A percentile compares a stretch with the other conserved stretches of the same genome.
These are phyloP conservation scores for Epichloe aotearoae DNA, from an alignment of 2,329 filamentous ascomycete species.

Conservation along the genomic window DNA sequence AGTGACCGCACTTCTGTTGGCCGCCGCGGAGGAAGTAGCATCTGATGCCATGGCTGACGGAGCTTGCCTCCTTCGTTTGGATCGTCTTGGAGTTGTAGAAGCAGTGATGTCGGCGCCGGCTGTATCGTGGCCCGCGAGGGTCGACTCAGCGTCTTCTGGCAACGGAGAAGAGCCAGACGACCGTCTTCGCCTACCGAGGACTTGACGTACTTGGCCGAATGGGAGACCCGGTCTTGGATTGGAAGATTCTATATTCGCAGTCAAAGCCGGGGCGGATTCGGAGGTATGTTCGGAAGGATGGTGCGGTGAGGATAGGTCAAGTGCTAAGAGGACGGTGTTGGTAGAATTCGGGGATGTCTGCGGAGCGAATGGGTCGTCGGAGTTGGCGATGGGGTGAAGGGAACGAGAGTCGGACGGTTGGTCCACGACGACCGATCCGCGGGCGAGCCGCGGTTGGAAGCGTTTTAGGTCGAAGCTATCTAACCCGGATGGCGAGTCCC, in stretches of 20 bases:
- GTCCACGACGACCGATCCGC: conserved; percentile 30
- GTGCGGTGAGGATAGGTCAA: conserved; percentile 14
- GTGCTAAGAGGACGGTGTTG: conserved; percentile 32
- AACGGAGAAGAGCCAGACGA: conserved; percentile 26
- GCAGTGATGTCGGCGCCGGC: conserved; percentile 6
- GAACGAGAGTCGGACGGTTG: conserved; percentile 21
- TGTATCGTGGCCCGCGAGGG: conserved; percentile 13
- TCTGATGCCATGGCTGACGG: conserved; percentile 48
- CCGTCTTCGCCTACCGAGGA: conserved; percentile 45
- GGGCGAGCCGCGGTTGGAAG: conserved; percentile 23
- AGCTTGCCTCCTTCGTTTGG: conserved; percentile 44
- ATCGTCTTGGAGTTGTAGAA: conserved; percentile 11
- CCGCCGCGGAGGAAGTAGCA: conserved; percentile 33
- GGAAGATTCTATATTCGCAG: conserved; percentile 29
- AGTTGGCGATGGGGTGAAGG: conserved; percentile 24
- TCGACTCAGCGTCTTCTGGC: conserved; percentile 14
- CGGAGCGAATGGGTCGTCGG: conserved; percentile 53
- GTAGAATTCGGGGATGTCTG: conserved; percentile 35
- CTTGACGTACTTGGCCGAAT: conserved; percentile 19
- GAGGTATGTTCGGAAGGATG: conserved; percentile 11
- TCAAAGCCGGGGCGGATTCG: conserved; percentile 17
- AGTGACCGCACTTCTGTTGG: conserved; percentile 39
- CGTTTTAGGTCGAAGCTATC: conserved; percentile 4
- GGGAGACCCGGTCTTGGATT: conserved; percentile 13
- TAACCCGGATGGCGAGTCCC: not conserved